phyloP scores from a whole-genome alignment of 148 eudicot species.

The Cornus florida region DNA sequence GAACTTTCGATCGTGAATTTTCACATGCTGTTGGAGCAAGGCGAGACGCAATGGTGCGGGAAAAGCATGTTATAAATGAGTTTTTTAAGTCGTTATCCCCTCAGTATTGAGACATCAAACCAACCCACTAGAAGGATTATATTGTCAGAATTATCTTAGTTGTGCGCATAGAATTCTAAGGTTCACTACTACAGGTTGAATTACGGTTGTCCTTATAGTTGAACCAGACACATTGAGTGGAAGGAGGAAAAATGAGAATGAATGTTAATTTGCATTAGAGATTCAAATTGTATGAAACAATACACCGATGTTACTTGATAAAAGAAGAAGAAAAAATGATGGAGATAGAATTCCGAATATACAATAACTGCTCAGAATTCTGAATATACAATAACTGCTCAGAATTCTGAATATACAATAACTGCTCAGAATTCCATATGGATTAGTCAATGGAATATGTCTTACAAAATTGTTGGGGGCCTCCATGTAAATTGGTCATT shows the following conservation, averaged over 20 bases:
- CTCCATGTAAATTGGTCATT: background rate
- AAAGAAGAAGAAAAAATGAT: background rate
- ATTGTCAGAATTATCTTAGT: background rate
- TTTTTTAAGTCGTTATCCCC: background rate
- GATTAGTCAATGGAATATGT: background rate
- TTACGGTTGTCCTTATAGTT: background rate
- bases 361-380: background rate
- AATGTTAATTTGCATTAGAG: background rate
- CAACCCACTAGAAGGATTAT: background rate
- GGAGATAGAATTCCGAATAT: background rate
- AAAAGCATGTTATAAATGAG: background rate
- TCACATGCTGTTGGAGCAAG: too few relatives aligned
- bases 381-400: background rate
- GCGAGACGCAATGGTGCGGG: too few relatives aligned
- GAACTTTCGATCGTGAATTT: too few relatives aligned
- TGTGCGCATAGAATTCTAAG: background rate
- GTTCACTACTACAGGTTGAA: background rate
- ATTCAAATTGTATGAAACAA: background rate
- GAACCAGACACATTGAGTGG: background rate
- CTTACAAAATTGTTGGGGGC: background rate
- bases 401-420: background rate
- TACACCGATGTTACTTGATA: background rate
- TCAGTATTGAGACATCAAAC: background rate
- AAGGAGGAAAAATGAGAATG: background rate
- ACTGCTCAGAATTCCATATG: background rate